phyloP scores from a whole-genome alignment of 805 yeast species.

The Candida sithepensis region DNA sequence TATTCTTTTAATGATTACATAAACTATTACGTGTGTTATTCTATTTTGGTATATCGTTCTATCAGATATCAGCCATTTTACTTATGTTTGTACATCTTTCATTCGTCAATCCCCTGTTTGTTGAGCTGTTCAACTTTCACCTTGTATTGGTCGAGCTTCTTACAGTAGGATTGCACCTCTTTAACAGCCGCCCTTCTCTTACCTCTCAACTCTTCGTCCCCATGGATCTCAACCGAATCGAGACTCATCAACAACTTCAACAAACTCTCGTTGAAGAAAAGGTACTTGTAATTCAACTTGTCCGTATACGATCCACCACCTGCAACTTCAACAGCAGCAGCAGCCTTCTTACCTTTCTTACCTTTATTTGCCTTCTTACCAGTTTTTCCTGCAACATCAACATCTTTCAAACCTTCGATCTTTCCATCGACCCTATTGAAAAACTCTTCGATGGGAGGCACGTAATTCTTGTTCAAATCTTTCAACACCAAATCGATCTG shows the following conservation, averaged over 20 bases:
- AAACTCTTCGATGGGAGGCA: constrained; percentile 8
- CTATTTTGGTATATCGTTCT: no score
- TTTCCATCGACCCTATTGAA: constrained; percentile 16
- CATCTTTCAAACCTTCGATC: not conserved
- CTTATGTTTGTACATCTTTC: not conserved
- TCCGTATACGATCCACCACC: constrained; percentile 26
- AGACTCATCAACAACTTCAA: constrained; percentile 62
- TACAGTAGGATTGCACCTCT: constrained; percentile 56
- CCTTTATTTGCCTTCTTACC: not conserved
- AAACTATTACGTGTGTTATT: no score
- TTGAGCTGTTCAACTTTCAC: constrained; percentile 18
- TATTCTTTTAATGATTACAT: no score
- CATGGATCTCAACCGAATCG: constrained; percentile 52
- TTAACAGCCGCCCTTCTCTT: constrained; percentile 59
- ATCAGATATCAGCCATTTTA: no score
- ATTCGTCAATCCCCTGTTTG: constrained; percentile 11
- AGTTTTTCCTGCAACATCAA: not conserved
- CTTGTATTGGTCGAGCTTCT: constrained; percentile 42
- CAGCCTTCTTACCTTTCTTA: constrained; percentile 4
- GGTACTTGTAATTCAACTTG: constrained; percentile 41
- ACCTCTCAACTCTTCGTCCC: constrained; percentile 47
- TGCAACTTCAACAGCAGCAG: no score
- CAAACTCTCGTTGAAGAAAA: constrained; percentile 63
- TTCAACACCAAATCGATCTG: constrained; percentile 13
- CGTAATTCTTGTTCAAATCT: constrained; percentile 18